These are phyloP conservation scores for Pyrus hybrid DNA, from an alignment of 331 rosid genomes.

Conservation along the genomic window DNA sequence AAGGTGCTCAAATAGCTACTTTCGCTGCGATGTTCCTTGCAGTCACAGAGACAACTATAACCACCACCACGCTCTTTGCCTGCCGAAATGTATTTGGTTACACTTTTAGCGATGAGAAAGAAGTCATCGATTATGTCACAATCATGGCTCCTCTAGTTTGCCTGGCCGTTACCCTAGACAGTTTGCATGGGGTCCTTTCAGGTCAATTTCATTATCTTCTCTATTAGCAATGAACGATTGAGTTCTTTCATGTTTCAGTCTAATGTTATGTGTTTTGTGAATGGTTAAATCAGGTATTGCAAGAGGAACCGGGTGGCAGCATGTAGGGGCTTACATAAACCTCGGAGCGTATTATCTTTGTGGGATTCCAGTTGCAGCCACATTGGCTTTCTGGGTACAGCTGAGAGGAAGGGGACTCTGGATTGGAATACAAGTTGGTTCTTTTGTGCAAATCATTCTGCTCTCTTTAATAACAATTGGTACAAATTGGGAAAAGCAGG, in stretches of 20 bases:
- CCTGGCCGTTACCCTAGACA: slow-evolving; percentile 40
- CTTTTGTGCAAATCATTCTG: neutral
- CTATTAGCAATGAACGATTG: neutral
- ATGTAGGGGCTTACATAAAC: neutral
- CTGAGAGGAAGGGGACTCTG: neutral
- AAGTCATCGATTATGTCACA: slow-evolving; percentile 58
- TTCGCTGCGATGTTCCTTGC: neutral
- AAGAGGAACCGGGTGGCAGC: neutral
- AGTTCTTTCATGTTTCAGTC: neutral
- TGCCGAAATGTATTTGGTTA: slow-evolving; percentile 23
- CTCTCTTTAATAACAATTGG: neutral
- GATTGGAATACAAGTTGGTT: neutral
- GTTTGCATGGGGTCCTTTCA: slow-evolving; percentile 60
- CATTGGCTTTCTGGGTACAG: neutral
- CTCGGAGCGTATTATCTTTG: neutral
- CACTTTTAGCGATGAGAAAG: slow-evolving; percentile 55
- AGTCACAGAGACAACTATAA: neutral
- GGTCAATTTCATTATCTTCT: slow-evolving; percentile 21
- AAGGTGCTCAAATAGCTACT: neutral
- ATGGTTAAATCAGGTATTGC: neutral
- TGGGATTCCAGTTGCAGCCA: neutral
- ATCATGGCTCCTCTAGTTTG: slow-evolving; percentile 61
- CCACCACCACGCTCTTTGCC: neutral
- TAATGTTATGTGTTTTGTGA: neutral
- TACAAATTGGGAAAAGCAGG: neutral